Evolutionary conservation across 805 yeast genomes (phyloP), one percentile per base, ranked within the genome.

Genomic region (Metschnikowia amazonensis): DNA sequence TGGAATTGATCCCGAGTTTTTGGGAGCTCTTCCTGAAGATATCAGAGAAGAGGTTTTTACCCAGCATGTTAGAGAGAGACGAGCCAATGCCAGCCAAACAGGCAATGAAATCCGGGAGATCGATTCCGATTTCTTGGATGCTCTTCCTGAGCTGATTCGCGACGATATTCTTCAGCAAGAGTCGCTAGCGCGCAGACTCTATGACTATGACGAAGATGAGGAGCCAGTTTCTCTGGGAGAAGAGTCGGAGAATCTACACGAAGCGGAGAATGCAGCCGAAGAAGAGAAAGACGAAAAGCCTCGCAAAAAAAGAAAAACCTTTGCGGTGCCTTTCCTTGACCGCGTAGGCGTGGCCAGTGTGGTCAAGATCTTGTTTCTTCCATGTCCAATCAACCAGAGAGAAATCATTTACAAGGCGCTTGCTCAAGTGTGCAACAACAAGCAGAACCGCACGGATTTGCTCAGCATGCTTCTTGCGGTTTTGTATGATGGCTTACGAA

Each of bases 21-120:
- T 90, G 49, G 85, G 84, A 56, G 97, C 96, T 0, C 72, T 90
- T 30, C 97, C 97, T 0, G 96, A 88, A 36, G 94, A 87, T 43
- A 86, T 90, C 86, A 72, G 97, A 41, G 95, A 89, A 51, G 97
- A 90, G 58, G 97, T 89, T 0, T 82, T 87, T 59, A 80, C 90
- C 0, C 92, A 89, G 51, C 96, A 89, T 58, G 70, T 89, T 5
- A 70, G 89, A 34, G 94, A 87, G 53, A 71, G 90, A 47, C 72
- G 94, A 48, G 84, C 74, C 72, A 36, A 79, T 70, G 67, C 86
- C 51, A 50, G 76, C 1, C 60, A 66, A 11, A 34, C 66, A 49
- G 60, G 80, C 0, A 60, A 65, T 1, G 67, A 74, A 11, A 69
- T 78, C 2, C 69, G 87, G 24, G 95, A 86, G 54, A 77, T 87